Base-by-base conservation (phyloP, 2,329 filamentous ascomycete species). In the Alternaria triticimaculans region DNA sequence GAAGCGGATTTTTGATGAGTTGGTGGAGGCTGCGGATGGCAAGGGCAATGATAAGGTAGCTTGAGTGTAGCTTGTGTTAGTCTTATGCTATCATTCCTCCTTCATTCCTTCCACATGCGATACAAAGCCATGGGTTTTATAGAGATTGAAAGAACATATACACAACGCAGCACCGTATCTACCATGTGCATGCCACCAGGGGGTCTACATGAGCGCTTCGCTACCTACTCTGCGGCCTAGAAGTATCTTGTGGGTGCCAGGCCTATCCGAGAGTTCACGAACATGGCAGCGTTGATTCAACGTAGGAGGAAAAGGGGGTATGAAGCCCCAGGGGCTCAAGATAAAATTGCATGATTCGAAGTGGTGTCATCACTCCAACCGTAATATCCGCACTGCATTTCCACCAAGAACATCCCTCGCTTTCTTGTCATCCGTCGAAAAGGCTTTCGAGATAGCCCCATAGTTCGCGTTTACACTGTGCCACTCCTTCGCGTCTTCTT, bases 1-100 rank as follows among this genome's bases (percentile, higher is more conserved):
- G 5, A 84, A 88, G 64, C 85, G 85, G 65, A 89, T 94, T 1
- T 97, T 96, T 83, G 87, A 92, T 14, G 86, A 92, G 59, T 77
- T 97, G 41, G 88, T 94, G 2, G 81, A 85, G 66, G 84, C 84
- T 15, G 87, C 90, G 88, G 57, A 23, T 10, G 45, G 21, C 9
- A 43, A 63, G 46, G 41, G 20, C 8, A 12, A n/a, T 18, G 45
- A 3, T 1, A 41, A 41, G 44, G 30, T 5, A n/a, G 25, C 30
- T 25, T 44, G 20, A 43, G 14, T 11, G 20, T 53, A 41, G 9
- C 37, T 41, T 41, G 5, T 41, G 37, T 41, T 11, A 41, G 4
- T 18, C 37, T 41, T 18, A 41, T 41, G 37, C n/a, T 11, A 11
- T 18, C 9, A 18, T 18, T 11, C 37, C 37, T 11, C 37, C 37